A percentile compares a stretch with the other conserved stretches of the same genome.
phyloP scores from a whole-genome alignment of 345 rosid genomes.

The Arabidopsis thaliana region DNA sequence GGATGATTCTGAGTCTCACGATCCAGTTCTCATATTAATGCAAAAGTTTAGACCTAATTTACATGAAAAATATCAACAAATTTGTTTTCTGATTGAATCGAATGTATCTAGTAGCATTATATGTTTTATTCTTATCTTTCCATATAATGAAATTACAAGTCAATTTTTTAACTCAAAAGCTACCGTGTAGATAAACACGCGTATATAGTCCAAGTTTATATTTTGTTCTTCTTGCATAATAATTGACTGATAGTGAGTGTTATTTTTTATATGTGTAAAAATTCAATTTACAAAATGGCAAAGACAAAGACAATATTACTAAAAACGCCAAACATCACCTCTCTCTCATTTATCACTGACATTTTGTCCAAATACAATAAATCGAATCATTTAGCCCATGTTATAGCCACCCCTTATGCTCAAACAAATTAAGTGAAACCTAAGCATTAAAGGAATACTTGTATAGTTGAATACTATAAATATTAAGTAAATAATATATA shows the following conservation, averaged over 20 bases:
- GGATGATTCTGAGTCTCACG: constrained; percentile 3
- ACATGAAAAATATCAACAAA: constrained; percentile 10
- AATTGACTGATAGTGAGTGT: constrained; percentile 38
- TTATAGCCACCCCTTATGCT: constrained; percentile 44
- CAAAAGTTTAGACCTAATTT: constrained; percentile 15
- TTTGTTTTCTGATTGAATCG: neutral
- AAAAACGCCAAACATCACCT: constrained; percentile 39
- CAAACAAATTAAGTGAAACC: constrained; percentile 27
- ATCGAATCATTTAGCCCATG: constrained; percentile 43
- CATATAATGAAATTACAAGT: neutral
- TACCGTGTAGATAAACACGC: constrained; percentile 3
- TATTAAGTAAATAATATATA: neutral
- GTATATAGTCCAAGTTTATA: constrained; percentile 9
- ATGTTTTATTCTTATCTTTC: constrained; percentile 20
- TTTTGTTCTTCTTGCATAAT: constrained; percentile 23
- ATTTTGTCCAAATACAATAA: constrained; percentile 58
- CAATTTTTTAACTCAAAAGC: constrained; percentile 6
- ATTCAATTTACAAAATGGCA: constrained; percentile 29
- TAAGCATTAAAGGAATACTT: constrained; percentile 4
- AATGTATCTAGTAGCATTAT: neutral
- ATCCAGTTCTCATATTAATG: neutral
- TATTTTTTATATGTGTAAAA: constrained; percentile 5
- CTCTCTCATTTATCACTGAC: constrained; percentile 47
- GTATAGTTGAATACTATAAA: constrained; percentile 2
- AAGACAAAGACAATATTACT: constrained; percentile 38